Conservation (phyloP, 106 monocot genomes). For the Narthecium ossifragum region DNA sequence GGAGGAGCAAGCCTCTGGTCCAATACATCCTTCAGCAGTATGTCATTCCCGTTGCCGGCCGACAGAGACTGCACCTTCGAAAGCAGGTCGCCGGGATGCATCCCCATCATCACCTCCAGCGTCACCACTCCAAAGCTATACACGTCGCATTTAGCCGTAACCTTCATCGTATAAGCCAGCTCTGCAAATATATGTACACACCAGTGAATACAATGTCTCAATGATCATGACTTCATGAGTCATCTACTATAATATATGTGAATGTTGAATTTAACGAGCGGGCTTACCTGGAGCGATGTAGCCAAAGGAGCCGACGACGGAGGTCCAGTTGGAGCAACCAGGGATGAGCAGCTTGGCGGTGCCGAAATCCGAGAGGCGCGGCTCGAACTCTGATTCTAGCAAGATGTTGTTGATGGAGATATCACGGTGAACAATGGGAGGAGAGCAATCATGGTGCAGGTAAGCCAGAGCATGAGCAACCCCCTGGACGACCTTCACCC, state of each 20-base stretch:
- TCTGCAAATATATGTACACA: conserved; percentile 11
- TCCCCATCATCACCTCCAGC: conserved; percentile 30
- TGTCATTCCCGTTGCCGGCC: not conserved
- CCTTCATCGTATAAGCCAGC: conserved; percentile 19
- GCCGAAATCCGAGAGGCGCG: conserved; percentile 64
- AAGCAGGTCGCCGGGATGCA: conserved; percentile 25
- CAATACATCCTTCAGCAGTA: conserved; percentile 38
- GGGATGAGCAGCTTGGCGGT: too few species aligned
- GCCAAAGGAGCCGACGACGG: conserved; percentile 70
- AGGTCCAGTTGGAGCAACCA: conserved; percentile 45
- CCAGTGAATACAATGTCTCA: not conserved
- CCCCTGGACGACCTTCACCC: conserved; percentile 48
- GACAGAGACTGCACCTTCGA: not conserved
- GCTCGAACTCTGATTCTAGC: conserved; percentile 52
- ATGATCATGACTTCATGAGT: not conserved
- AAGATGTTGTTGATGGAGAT: conserved; percentile 61
- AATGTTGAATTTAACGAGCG: too few species aligned
- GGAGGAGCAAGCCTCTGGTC: conserved; percentile 55
- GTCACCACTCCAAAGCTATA: conserved; percentile 26
- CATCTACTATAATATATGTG: too few species aligned
- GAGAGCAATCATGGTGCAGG: conserved; percentile 58
- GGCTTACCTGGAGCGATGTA: conserved; percentile 83
- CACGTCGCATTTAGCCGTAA: conserved; percentile 32
- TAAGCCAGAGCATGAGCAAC: conserved; percentile 73
- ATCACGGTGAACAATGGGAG: conserved; percentile 64